Conservation (phyloP, 768 basidiomycete species). For the Coprinopsis cinerea region DNA sequence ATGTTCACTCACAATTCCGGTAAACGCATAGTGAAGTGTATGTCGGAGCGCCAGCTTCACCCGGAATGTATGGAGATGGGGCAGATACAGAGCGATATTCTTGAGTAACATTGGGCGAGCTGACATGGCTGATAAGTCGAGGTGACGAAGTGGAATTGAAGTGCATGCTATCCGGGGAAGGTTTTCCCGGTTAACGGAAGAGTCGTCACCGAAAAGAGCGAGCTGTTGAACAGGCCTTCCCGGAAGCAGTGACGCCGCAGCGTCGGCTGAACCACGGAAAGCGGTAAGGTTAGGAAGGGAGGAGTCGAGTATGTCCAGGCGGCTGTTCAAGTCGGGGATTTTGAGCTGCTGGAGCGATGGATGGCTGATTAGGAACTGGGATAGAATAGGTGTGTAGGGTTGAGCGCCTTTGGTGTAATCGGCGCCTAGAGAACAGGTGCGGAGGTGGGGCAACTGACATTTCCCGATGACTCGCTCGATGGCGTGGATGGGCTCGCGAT, state of each 20-base stretch:
- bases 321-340: conserved; percentile 38
- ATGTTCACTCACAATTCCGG: conserved; percentile 53
- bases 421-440: conserved; percentile 37
- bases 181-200: conserved; percentile 46
- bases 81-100: conserved; percentile 47
- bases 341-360: conserved; percentile 40
- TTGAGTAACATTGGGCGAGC: conserved; percentile 52
- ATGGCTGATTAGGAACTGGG: conserved; percentile 36
- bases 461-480: conserved; percentile 39
- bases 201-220: conserved; percentile 51
- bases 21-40: conserved; percentile 57
- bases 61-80: conserved; percentile 43
- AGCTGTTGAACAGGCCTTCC: conserved; percentile 55
- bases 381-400: conserved; percentile 35
- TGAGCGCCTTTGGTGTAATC: conserved; percentile 37
- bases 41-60: conserved; percentile 58
- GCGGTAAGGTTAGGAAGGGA: conserved; percentile 44
- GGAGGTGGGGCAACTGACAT: conserved; percentile 35
- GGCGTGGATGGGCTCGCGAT: conserved; percentile 29
- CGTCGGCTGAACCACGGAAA: conserved; percentile 55
- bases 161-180: conserved; percentile 45
- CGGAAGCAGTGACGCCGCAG: conserved; percentile 56
- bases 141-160: conserved; percentile 40
- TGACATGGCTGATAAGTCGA: conserved; percentile 57
- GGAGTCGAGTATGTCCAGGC: conserved; percentile 33